Evolutionary conservation across 345 rosid genomes (phyloP).

Genomic region (Rhizophora apiculata): DNA sequence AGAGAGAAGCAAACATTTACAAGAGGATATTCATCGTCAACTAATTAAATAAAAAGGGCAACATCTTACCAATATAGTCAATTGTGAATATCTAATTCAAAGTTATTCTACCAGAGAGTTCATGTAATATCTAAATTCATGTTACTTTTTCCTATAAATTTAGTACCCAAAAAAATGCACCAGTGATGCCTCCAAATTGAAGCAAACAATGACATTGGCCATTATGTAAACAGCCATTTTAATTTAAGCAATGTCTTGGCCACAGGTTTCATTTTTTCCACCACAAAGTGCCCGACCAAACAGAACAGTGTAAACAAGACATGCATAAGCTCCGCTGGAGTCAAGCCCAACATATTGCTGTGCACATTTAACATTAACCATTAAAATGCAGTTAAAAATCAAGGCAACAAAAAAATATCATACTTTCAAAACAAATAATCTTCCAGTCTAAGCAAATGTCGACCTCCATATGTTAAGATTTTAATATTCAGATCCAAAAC

Average conservation of each 20-base stretch:
- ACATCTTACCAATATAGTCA: no score
- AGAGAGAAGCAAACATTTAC: no score
- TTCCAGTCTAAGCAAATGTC: neutral
- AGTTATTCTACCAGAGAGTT: neutral
- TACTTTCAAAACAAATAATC: neutral
- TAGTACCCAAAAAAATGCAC: no score
- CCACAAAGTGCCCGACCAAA: neutral
- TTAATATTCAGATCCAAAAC: neutral
- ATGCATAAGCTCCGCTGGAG: no score
- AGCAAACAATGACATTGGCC: no score
- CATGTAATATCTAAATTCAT: neutral
- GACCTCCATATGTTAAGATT: slow-evolving; percentile 1
- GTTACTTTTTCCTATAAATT: neutral
- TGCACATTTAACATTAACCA: neutral
- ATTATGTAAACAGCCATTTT: no score
- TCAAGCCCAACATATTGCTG: neutral
- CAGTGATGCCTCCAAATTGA: no score
- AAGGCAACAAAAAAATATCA: no score
- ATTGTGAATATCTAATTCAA: neutral
- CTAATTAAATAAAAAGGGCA: no score
- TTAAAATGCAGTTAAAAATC: neutral
- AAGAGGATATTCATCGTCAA: no score
- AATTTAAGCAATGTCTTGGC: neutral
- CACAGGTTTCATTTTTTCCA: neutral
- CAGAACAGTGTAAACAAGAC: neutral